Base-by-base conservation (phyloP, 768 basidiomycete species). In the Lactarius sanguifluus region DNA sequence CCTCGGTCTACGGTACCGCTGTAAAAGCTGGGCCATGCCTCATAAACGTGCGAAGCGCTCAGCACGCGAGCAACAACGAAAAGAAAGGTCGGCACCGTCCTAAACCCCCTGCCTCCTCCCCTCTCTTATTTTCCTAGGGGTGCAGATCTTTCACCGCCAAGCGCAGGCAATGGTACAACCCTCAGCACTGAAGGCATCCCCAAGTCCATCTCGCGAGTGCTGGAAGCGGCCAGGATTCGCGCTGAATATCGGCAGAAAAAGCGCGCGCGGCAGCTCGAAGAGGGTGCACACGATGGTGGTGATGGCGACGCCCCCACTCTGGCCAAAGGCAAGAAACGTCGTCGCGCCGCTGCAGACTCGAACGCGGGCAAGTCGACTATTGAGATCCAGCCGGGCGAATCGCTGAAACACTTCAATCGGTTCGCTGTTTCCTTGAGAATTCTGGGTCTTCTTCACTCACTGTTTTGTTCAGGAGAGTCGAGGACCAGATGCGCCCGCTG, bases 361-460 rank as follows among this genome's bases (percentile, higher is more conserved):
- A 20, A 34, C 30, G 18, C 9, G 32, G 32, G 2, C 43, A 58
- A 32, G 23, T 36, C 64, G 58, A 73, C 74, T 71, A 74, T 65
- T 47, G 67, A 62, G 65, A 91, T 90, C 34, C 79, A 82, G 64
- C 84, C 85, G 0, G 85, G 87, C 54, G 91, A 93, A 75, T 86
- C 89, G 0, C 81, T 92, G 61, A 81, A 83, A 62, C 87, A 91
- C 77, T 93, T 92, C 75, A 89, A 91, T 74, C 80, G 85, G 91
- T 91, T 70, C 60, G 84, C 25, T 9, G 50, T 52, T 23, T 10
- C 9, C 23, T 47, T 1, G 10, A 41, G 40, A 15, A 15, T 15
- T 40, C 15, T 40, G 15, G 23, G 0, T 0, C 23, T 25, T 52
- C 5, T 25, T 25, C 23, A 52, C 23, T 50, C 47, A 47, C 8